Percentiles rank a stretch among this genome's conserved stretches.
Evolutionary conservation across 2,329 filamentous ascomycete genomes (phyloP).

Genomic region (Verticillium tricorpus): DNA sequence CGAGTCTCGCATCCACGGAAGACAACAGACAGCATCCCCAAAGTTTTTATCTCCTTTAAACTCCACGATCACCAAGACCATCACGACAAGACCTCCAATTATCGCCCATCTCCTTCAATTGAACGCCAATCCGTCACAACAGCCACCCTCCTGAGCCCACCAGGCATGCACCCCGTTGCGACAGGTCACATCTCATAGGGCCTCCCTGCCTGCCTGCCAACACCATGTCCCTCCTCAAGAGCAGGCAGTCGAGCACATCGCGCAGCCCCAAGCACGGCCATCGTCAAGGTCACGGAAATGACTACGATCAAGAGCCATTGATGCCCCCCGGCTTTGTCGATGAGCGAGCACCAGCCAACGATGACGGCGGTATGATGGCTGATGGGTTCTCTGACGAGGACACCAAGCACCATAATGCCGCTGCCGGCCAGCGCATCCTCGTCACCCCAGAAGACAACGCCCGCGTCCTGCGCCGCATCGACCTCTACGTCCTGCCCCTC

Average conservation of each 20-base stretch:
- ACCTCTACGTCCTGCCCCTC: constrained; percentile 34
- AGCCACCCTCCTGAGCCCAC: no score
- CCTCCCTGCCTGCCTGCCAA: no score
- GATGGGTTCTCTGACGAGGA: not conserved
- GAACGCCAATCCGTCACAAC: no score
- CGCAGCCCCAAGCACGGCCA: not conserved
- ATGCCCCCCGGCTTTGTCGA: not conserved
- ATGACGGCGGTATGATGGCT: no score
- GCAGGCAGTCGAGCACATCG: not conserved
- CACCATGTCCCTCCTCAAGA: not conserved
- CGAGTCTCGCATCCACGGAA: no score
- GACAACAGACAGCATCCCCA: no score
- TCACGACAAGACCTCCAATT: no score
- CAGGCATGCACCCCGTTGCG: no score
- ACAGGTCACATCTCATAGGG: no score
- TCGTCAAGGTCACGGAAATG: not conserved
- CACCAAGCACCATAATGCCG: not conserved
- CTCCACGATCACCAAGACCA: no score
- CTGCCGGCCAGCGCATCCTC: constrained; percentile 18
- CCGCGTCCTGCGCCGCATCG: constrained; percentile 32
- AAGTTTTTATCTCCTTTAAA: no score
- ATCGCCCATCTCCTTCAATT: no score
- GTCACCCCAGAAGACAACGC: constrained; percentile 28
- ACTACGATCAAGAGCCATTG: not conserved
- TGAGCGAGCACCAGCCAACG: not conserved